Base-by-base conservation (phyloP, 805 yeast genomes). In the Kodamaea nitidulidarum region DNA sequence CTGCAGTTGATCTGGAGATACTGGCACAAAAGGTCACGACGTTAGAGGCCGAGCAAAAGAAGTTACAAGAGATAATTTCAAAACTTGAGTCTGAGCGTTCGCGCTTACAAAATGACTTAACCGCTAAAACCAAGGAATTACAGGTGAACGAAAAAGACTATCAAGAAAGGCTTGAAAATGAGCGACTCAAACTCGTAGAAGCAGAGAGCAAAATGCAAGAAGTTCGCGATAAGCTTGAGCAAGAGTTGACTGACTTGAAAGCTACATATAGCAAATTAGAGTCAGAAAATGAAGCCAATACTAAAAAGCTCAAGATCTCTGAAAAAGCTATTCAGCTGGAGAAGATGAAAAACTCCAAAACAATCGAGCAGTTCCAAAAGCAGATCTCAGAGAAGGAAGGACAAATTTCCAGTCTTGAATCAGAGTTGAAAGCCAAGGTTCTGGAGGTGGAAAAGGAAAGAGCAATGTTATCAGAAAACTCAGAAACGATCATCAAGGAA, bases 371-470 rank as follows among this genome's bases (percentile, higher is more conserved):
- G 14, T 43, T 51, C 22, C 24, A 47, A 6, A 45, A 42, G 8
- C 48, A 46, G 16, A 32, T 63, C 1, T 33, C 49, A 1, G 46
- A 51, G 1, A 44, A 62, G 10, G 62, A 65, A 32, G 39, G 38
- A 4, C 64, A 63, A 20, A 49, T 69, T 3, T 32, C 43, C 9
- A 33, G 42, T 0, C 47, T 71, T 31, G 60, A 63, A 18, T 45
- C 52, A 1, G 64, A 67, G 2, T 45, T 76, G 31, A 61, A 60
- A 14, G 46, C 48, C 14, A 76, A 71, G 44, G 47, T 49, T 1
- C 43, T 55, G 29, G 80, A 72, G 31, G 67, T 77, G 43, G 82
- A 77, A 35, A 63, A 62, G 24, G 82, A 77, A 48, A 59, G 82
- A 39, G 60, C 56, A 9, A 55, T 71, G 48, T 51, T 75, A 9